These are phyloP conservation scores for Phytophthora boehmeriae DNA, from an alignment of 352 stramenopile genomes.

Conservation along the genomic window DNA sequence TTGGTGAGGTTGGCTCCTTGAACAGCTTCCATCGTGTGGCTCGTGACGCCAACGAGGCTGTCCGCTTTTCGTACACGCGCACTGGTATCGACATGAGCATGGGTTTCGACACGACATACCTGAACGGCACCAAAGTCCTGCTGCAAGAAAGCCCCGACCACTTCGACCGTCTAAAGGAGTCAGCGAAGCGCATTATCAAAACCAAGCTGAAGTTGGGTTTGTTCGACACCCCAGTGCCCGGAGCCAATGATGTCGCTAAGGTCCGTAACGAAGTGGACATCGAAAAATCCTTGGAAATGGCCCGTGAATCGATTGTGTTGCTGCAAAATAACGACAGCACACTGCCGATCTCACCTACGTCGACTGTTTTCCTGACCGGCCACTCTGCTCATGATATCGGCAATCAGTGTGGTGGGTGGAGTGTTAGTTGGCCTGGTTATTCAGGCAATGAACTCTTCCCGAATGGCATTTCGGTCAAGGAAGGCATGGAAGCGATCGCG, in stretches of 20 bases:
- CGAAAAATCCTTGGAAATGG: conserved; percentile 50
- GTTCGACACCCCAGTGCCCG: conserved; percentile 59
- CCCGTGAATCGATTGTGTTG: conserved; percentile 33
- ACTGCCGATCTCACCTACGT: conserved; percentile 20
- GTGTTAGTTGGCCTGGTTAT: conserved; percentile 36
- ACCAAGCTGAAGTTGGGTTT: conserved; percentile 69
- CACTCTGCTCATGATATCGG: conserved; percentile 36
- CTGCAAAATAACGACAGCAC: conserved; percentile 30
- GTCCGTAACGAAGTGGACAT: conserved; percentile 55
- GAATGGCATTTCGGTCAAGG: conserved; percentile 30
- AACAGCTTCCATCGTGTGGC: conserved; percentile 52
- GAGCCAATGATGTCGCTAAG: conserved; percentile 41
- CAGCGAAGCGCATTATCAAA: conserved; percentile 59
- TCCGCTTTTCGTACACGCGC: no score
- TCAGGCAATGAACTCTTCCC: conserved; percentile 27
- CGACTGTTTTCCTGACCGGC: conserved; percentile 35
- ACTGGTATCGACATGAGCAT: conserved; percentile 91
- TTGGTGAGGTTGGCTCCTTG: conserved; percentile 88
- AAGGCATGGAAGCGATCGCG: conserved; percentile 25
- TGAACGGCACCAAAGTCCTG: conserved; percentile 43
- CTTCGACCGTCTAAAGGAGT: conserved; percentile 48
- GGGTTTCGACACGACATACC: conserved; percentile 48
- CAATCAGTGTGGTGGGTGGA: conserved; percentile 42
- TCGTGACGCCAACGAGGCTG: conserved; percentile 38
- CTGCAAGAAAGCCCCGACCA: conserved; percentile 35